Conservation (phyloP, 2,329 filamentous ascomycete species). For the Penicillium expansum region DNA sequence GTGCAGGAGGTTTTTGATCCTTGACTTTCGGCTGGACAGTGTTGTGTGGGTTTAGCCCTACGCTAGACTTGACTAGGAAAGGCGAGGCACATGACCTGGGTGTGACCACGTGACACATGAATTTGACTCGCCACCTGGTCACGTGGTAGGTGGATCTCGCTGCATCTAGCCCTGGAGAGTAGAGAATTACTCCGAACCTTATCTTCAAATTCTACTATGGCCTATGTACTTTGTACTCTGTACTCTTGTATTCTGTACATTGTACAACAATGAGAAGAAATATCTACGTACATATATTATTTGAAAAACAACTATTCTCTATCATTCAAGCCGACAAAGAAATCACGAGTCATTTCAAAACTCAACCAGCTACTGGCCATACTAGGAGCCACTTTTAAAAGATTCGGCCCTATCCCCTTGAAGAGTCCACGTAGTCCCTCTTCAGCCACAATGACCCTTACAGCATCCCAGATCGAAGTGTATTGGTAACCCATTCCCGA, state of each 20-base stretch:
- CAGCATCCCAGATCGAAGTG: constrained; percentile 77
- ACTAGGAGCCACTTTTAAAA: constrained; percentile 94
- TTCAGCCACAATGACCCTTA: constrained; percentile 74
- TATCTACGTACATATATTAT: constrained; percentile 14
- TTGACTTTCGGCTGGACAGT: constrained; percentile 41
- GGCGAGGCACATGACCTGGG: constrained; percentile 10
- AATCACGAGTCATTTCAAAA: constrained; percentile 90
- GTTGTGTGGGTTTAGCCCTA: constrained; percentile 48
- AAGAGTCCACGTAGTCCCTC: constrained; percentile 86
- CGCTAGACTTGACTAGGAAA: constrained; percentile 32
- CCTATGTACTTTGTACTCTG: background rate
- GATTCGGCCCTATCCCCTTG: constrained; percentile 92
- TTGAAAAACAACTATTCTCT: constrained; percentile 26
- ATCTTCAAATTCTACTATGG: background rate
- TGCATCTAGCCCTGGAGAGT: background rate
- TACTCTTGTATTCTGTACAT: too few species aligned
- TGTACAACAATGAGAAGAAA: too few species aligned
- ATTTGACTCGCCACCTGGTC: background rate
- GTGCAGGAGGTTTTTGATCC: constrained; percentile 40
- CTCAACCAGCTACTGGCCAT: constrained; percentile 99
- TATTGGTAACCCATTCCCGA: constrained; percentile 97
- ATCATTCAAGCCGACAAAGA: constrained; percentile 61
- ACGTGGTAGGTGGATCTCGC: background rate
- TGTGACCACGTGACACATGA: background rate
- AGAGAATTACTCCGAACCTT: background rate